Evolutionary conservation across 148 eudicot species (phyloP), one percentile per base, ranked within the genome.

Genomic region (Pouteria glomerata): DNA sequence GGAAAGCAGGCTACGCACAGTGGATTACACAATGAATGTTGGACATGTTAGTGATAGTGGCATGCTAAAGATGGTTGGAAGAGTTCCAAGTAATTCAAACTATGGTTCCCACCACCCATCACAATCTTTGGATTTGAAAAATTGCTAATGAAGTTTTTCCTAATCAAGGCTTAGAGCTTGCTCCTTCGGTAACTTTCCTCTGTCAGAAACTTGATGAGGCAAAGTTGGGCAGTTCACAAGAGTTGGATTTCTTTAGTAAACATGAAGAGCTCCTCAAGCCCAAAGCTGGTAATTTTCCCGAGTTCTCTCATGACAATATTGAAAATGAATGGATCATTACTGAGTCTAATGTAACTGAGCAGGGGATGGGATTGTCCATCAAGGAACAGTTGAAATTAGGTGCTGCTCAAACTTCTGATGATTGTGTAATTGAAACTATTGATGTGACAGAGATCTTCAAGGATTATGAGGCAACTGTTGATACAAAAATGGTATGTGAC

Each of bases 371-470:
- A 65, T 50, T 72, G 29, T 29, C 68, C 48, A 6, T 41, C 29
- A 77, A 60, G 48, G 83, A 75, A 57, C 71, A 50, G 45, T 65
- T 64, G 52, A 64, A 75, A n/a, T n/a, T n/a, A n/a, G n/a, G n/a
- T n/a, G n/a, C 48, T 63, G 74, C 41, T 37, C 62, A 71, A 57
- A 73, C 74, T 44, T 42, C 74, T 37, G 82, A 82, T 66, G 45
- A 15, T 66, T 79, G 84, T 74, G 34, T 48, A 26, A 62, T 82
- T 35, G 89, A 89, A 77, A 78, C 74, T 59, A 76, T 85, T 70
- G 83, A 89, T 82, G 81, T 82, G 53, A 70, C 80, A 34, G 84
- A 88, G 55, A 79, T 88, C 61, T 85, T 88, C 58, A 45, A 80
- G 71, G 89, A 74, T 66, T 86, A 81, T 35, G 81, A 57, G 51